Evolutionary conservation across 768 basidiomycete genomes (phyloP).

Genomic region (Lentinula sp.): DNA sequence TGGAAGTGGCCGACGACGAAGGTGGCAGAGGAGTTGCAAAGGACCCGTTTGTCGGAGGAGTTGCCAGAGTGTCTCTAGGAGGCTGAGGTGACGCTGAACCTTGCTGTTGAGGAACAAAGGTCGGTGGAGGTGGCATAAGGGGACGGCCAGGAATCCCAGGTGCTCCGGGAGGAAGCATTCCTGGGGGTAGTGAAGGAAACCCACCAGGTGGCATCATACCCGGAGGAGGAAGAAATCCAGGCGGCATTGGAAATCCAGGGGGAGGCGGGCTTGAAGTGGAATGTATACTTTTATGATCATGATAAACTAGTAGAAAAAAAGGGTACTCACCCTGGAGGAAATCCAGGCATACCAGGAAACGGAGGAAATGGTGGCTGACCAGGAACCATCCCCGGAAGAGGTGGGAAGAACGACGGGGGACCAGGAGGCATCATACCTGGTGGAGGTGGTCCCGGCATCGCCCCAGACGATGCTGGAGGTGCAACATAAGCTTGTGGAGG

Average conservation of each 20-base stretch:
- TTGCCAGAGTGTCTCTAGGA: constrained; percentile 5
- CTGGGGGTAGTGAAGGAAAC: constrained; percentile 16
- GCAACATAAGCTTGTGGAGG: constrained; percentile 66
- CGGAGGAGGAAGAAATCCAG: constrained; percentile 19
- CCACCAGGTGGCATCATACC: constrained; percentile 27
- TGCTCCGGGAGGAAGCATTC: constrained; percentile 20
- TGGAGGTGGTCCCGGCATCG: constrained; percentile 20
- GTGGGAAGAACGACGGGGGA: constrained; percentile 34
- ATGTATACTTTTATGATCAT: constrained; percentile 8
- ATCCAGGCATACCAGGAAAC: constrained; percentile 40
- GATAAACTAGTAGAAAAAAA: constrained; percentile 8
- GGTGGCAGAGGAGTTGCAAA: constrained; percentile 22
- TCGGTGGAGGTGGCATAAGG: constrained; percentile 12
- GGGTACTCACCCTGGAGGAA: constrained; percentile 50
- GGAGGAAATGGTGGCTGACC: constrained; percentile 32
- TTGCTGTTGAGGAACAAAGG: constrained; percentile 16
- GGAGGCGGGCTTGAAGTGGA: constrained; percentile 34
- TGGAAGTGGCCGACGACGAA: constrained; percentile 11
- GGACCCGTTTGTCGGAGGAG: not conserved
- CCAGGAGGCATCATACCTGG: constrained; percentile 19
- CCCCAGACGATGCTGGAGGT: constrained; percentile 33
- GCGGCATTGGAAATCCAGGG: constrained; percentile 44
- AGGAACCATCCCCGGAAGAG: constrained; percentile 35
- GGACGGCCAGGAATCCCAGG: constrained; percentile 12
- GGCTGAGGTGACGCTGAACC: constrained; percentile 15